Evolutionary conservation across 1,284 basidiomycete species (phyloP), one percentile per base, ranked within the genome.

Genomic region (Leccinum fuscescens): DNA sequence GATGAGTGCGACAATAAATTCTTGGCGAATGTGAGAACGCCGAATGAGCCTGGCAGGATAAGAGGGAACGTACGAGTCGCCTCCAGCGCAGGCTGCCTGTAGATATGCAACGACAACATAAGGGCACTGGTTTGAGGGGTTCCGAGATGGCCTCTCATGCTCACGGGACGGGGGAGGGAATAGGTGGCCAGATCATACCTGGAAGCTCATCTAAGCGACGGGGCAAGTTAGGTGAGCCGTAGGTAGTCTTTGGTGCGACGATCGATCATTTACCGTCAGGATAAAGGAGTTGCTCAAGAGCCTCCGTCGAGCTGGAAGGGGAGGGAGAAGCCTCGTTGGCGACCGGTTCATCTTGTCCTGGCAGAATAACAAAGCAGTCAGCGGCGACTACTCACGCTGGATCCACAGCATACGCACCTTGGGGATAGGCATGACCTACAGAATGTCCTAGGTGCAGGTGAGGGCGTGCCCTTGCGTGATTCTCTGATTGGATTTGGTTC

Each of bases 211-310:
- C 67, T 68, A 44, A 46, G 22, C 33, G 9, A 17, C 24, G 44
- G 15, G 42, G 3, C 3, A 14, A 56, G 33, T 35, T 17, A 27
- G n/a, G 31, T 67, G 15, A 65, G 54, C 8, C 9, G 27, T 27
- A 27, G 27, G 11, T 59, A 12, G 46, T 7, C 27, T 14, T 11
- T 24, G n/a, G 12, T 20, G 3, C 3, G 35, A 42, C 3, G 20
- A 56, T 12, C 0, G 15, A 27, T 44, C 12, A 9, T 17, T 55
- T 58, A 67, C 68, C 61, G 55, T 70, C 54, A 0, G 57, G 52
- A 50, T 55, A 51, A 12, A 71, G 48, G 27, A 66, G 66, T 24
- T 64, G 58, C 22, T 66, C 42, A 46, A 66, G 27, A 24, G 54
- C 53, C 35, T 67, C 67, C 11, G 11, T 7, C 33, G 66, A 62